phyloP scores from a whole-genome alignment of 2,329 filamentous ascomycete genomes.

The Beauveria bassiana region DNA sequence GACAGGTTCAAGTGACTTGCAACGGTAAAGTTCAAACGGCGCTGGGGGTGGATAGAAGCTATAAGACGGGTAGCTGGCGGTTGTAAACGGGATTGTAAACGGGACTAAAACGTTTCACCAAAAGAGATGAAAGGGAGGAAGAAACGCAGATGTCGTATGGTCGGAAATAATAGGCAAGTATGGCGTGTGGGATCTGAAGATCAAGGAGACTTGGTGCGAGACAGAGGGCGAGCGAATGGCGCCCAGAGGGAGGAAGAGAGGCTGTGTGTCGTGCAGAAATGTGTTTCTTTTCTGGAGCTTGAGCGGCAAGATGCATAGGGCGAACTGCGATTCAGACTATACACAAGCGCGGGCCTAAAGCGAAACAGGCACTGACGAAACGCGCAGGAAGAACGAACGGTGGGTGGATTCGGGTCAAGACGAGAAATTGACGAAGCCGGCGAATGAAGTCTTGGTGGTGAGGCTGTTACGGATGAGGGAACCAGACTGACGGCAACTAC shows the following conservation, averaged over 20 bases:
- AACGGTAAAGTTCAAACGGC: background rate
- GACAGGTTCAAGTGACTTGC: background rate
- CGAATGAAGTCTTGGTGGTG: background rate
- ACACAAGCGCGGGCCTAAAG: constrained; percentile 6
- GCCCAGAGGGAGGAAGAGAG: constrained; percentile 5
- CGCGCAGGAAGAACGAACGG: background rate
- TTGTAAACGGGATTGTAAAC: background rate
- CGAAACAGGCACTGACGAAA: background rate
- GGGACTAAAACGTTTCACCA: background rate
- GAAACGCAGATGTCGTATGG: background rate
- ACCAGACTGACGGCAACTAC: background rate
- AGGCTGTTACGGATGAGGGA: background rate
- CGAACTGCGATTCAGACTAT: background rate
- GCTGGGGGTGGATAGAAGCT: background rate
- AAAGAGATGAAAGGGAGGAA: background rate
- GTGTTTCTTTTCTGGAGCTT: constrained; percentile 7
- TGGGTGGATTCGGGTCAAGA: background rate
- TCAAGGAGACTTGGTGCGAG: background rate
- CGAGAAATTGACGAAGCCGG: background rate
- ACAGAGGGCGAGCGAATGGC: background rate
- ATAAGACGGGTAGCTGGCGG: background rate
- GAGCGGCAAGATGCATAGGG: background rate
- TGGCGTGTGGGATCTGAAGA: background rate
- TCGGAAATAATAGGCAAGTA: background rate
- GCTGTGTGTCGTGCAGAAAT: constrained; percentile 3